Conservation (phyloP, 2,329 filamentous ascomycete species). For the Leptoxyphium fumago region DNA sequence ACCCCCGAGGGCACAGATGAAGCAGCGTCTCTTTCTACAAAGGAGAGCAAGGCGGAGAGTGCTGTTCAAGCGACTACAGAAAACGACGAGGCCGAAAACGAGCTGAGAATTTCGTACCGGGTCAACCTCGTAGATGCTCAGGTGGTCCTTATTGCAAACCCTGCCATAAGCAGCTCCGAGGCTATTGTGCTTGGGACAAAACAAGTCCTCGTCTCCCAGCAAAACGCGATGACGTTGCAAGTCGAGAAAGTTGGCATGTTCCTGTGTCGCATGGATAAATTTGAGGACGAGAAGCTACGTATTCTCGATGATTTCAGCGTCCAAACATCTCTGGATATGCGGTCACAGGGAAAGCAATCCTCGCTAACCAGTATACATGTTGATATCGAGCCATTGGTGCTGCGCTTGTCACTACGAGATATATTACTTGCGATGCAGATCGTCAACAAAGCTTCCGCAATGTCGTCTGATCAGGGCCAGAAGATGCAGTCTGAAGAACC, state of each 20-base stretch:
- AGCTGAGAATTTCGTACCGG: constrained; percentile 70
- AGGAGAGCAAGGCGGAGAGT: constrained; percentile 11
- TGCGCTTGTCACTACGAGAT: constrained; percentile 82
- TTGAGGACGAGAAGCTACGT: constrained; percentile 75
- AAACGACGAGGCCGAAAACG: constrained; percentile 17
- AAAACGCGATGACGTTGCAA: constrained; percentile 86
- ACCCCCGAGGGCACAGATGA: constrained; percentile 39
- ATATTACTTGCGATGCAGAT: constrained; percentile 91
- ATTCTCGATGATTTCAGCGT: constrained; percentile 96
- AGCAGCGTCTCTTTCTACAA: constrained; percentile 19
- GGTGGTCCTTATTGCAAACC: constrained; percentile 91
- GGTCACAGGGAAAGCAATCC: constrained; percentile 42
- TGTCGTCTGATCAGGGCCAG: constrained; percentile 43
- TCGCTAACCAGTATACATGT: constrained; percentile 65
- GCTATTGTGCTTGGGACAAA: constrained; percentile 92
- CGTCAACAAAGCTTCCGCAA: constrained; percentile 73
- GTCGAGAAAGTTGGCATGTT: constrained; percentile 96
- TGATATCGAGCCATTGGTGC: constrained; percentile 78
- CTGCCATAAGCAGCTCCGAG: constrained; percentile 75
- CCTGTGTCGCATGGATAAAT: constrained; percentile 93
- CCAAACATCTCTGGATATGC: constrained; percentile 71
- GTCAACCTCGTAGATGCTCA: constrained; percentile 94
- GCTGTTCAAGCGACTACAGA: constrained; percentile 9
- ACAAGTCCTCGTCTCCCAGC: constrained; percentile 81
- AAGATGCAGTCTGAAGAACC: constrained; percentile 38